Evolutionary conservation across 495 filamentous ascomycete species (phyloP), one percentile per base, ranked within the genome.

Genomic region (Neurospora sp.): DNA sequence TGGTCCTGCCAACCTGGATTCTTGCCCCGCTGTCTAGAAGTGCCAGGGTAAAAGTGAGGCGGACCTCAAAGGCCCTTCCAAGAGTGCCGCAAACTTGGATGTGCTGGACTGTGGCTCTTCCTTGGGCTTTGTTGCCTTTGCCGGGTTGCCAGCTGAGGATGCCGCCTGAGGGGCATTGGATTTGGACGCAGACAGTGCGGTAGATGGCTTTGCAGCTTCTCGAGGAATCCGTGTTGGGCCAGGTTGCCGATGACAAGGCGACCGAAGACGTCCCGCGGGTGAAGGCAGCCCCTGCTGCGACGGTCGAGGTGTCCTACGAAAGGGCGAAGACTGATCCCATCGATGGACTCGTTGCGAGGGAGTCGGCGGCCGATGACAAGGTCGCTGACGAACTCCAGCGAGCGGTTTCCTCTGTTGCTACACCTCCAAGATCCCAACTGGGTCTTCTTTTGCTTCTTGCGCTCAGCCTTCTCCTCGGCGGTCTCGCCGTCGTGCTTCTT

Each of bases 31-130:
- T 7, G 41, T n/a, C 41, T 44, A 44, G 42, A 44, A 44, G 42
- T 44, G 42, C 42, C 18, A 44, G 42, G 7, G 42, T 4, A 44
- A 10, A 44, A 46, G 42, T 46, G 42, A 46, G 3, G n/a, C n/a
- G 9, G 42, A 20, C 42, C 18, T 46, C 42, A 46, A 46, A 46
- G 42, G 11, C 39, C 38, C 89, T 10, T 89, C 90, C 84, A 95
- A 74, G 37, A 85, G 71, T 2, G 81, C 84, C 7, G 85, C 84
- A 62, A 90, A 75, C 31, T 49, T 70, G 6, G 73, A 78, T 12
- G 39, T 12, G 20, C 46, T 84, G 0, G 82, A 83, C 71, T 83
- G 80, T 41, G 77, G 20, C 35, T 77, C 18, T 14, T 79, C 79
- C 60, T 74, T 73, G 38, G 76, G 20, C 60, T 78, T 80, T 46